These are phyloP conservation scores for Trametes villosa DNA, from an alignment of 768 basidiomycete genomes.

Conservation along the genomic window DNA sequence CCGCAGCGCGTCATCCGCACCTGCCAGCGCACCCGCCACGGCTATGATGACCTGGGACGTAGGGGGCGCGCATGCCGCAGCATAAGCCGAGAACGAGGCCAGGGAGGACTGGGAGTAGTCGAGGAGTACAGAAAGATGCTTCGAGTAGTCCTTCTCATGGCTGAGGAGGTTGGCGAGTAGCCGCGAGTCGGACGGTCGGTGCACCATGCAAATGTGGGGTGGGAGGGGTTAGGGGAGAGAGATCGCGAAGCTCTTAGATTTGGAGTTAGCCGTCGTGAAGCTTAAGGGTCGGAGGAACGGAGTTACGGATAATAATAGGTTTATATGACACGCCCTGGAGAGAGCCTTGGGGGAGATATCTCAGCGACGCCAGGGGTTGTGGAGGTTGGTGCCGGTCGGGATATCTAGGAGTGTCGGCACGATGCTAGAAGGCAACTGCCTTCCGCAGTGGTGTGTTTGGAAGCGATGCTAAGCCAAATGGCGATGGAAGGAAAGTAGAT, in stretches of 20 bases:
- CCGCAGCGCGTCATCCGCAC: slow-evolving; percentile 70
- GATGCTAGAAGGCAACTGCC: too few species aligned
- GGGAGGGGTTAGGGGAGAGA: background rate
- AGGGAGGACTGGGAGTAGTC: slow-evolving; percentile 63
- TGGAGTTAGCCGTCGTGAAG: too few species aligned
- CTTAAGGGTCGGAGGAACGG: too few species aligned
- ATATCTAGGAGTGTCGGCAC: too few species aligned
- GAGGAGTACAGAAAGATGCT: slow-evolving; percentile 60
- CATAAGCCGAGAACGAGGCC: slow-evolving; percentile 73
- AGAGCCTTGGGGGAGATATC: too few species aligned
- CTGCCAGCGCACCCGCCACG: slow-evolving; percentile 60
- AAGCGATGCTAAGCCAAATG: too few species aligned
- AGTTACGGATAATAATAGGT: too few species aligned
- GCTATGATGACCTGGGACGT: slow-evolving; percentile 54
- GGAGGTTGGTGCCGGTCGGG: too few species aligned
- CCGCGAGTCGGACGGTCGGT: slow-evolving; percentile 73
- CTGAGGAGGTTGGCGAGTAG: slow-evolving; percentile 68
- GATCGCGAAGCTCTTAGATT: background rate
- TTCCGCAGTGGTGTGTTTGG: too few species aligned
- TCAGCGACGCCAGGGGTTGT: too few species aligned
- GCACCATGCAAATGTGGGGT: slow-evolving; percentile 54
- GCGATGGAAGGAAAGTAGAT: too few species aligned
- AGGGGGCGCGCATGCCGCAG: slow-evolving; percentile 63
- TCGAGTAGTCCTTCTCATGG: slow-evolving; percentile 74
- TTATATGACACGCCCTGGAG: too few species aligned